Percentiles rank a stretch among this genome's conserved stretches.
Evolutionary conservation across 768 basidiomycete genomes (phyloP).

Genomic region (Rhodotorula taiwanensis): DNA sequence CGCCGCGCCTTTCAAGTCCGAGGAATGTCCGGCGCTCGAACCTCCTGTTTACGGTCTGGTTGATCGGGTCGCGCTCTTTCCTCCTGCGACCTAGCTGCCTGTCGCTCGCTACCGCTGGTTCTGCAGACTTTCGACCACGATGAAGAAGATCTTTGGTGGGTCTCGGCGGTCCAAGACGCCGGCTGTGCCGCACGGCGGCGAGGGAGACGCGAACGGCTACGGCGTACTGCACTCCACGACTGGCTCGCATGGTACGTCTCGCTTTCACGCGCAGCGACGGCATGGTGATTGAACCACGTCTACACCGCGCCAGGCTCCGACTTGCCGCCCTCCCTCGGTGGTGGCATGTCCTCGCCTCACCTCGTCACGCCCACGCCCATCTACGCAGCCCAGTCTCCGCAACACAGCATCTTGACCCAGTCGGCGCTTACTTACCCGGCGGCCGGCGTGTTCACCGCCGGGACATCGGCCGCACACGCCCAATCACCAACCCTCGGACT

Average conservation of each 20-base stretch:
- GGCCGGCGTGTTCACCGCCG: not conserved
- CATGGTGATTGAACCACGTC: not conserved
- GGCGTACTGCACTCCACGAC: no score
- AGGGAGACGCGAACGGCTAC: not conserved
- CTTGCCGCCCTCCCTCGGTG: not conserved
- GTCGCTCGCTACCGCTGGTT: no score
- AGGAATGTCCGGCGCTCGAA: no score
- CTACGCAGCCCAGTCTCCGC: not conserved
- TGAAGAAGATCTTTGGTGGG: conserved; percentile 30
- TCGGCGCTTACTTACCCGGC: not conserved
- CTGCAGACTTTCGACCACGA: no score
- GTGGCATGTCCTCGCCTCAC: not conserved
- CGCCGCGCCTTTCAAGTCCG: no score
- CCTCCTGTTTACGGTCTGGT: no score
- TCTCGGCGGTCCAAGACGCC: conserved; percentile 4
- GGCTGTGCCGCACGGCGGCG: not conserved
- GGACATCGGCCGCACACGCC: not conserved
- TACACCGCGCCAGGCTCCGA: not conserved
- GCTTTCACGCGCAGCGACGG: not conserved
- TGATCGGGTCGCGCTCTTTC: no score
- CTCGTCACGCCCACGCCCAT: conserved; percentile 3
- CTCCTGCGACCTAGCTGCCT: no score
- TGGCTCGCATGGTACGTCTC: conserved; percentile 5
- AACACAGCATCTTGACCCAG: not conserved
- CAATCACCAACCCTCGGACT: no score